Conservation (phyloP, 306 rosid species). For the Prosopis cineraria region DNA sequence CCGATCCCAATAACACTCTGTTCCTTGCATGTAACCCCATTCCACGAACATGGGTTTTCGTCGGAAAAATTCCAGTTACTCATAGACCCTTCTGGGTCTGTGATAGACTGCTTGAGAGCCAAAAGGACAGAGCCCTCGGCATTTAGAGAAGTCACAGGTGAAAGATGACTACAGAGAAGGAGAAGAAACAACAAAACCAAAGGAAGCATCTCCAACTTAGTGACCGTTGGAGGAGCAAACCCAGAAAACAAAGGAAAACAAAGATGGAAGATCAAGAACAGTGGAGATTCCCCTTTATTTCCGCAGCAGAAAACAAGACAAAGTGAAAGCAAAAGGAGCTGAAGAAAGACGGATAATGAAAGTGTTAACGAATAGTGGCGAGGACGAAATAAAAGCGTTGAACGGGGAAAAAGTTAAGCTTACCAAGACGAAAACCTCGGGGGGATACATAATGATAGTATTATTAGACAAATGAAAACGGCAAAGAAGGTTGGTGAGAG, state of each 20-base stretch:
- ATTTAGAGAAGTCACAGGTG: conserved; percentile 53
- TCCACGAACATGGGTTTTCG: conserved; percentile 86
- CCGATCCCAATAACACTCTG: conserved; percentile 76
- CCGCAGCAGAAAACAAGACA: conserved; percentile 29
- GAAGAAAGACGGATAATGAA: conserved; percentile 15
- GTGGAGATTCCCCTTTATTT: conserved; percentile 33
- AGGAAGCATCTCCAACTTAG: conserved; percentile 44
- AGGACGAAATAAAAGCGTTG: conserved; percentile 27
- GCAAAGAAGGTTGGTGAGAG: conserved; percentile 28
- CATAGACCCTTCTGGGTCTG: conserved; percentile 73
- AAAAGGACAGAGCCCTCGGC: conserved; percentile 73
- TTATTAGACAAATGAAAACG: not conserved
- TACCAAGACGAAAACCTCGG: conserved; percentile 38
- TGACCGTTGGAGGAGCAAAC: conserved; percentile 46
- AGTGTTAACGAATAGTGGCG: conserved; percentile 40
- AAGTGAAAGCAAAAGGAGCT: conserved; percentile 30
- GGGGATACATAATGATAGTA: conserved; percentile 14
- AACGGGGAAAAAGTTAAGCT: conserved; percentile 41
- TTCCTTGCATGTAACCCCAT: conserved; percentile 86
- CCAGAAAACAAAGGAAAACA: conserved; percentile 15
- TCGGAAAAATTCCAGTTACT: conserved; percentile 87
- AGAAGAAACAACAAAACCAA: conserved; percentile 37
- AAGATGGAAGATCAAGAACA: conserved; percentile 10
- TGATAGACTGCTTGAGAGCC: conserved; percentile 62
- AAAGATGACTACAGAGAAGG: conserved; percentile 49